Base-by-base conservation (phyloP, 2,329 filamentous ascomycete genomes). In the Aureobasidium musti region DNA sequence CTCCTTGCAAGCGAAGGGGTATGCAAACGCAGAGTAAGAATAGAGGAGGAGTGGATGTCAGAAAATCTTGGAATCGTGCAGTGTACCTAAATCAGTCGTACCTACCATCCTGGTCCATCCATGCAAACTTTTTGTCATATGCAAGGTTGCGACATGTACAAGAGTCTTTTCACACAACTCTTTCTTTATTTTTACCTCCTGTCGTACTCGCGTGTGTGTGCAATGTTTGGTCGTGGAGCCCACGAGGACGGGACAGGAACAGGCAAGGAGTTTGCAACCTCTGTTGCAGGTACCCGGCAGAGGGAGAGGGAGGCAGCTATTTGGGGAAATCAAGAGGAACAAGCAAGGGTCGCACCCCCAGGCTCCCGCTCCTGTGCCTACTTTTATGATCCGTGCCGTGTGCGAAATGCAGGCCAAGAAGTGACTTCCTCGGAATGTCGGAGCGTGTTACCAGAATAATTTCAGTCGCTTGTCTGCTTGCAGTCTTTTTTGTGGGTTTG, bases 371-470 rank as follows among this genome's bases (percentile, higher is more conserved):
- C 23, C 14, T 45, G 54, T 33, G 54, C 23, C 23, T 35, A 35
- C 19, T 19, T 30, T 60, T 43, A 59, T 45, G 54, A 23, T 59
- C 37, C 39, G 54, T 59, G 54, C 37, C 54, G 54, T 45, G 54
- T 59, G 33, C 30, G 57, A 13, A 13, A 61, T 61, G 57, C 57
- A 61, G 57, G 57, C 57, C 57, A 61, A 61, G 57, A 47, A 60
- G 30, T 17, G 28, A 61, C 41, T 49, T 45, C 5, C 28, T 49
- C 57, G 57, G 57, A 13, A 37, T 37, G n/a, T 37, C 54, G 54
- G 54, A 8, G 39, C 54, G 54, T 61, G 43, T 37, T 33, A 45
- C 41, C 26, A 61, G 11, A 26, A 61, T 61, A 61, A 49, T 35
- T 49, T 33, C 37, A 43, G 6, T 57, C 53, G 53, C 56, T 23